These are phyloP conservation scores for Kodamaea sagamina DNA, from an alignment of 805 yeast species.

Conservation along the genomic window DNA sequence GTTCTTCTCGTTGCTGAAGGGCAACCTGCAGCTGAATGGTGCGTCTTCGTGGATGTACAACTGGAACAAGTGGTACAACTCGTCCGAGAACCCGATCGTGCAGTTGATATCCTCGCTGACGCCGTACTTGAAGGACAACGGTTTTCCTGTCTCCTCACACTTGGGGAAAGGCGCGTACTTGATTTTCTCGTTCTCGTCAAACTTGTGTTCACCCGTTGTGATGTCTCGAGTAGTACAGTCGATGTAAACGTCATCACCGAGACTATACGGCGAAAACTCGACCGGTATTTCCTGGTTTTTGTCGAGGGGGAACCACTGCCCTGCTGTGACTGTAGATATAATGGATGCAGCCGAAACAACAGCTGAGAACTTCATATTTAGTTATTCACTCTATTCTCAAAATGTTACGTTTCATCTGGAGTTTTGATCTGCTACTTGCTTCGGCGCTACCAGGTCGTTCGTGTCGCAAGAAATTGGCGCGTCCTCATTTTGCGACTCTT, in stretches of 20 bases:
- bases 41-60: conserved; percentile 75
- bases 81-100: conserved; percentile 62
- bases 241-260: conserved; percentile 47
- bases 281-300: conserved; percentile 40
- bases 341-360: background rate
- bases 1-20: conserved; percentile 47
- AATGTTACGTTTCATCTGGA: conserved; percentile 2
- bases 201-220: conserved; percentile 74
- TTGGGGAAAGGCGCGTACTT: conserved; percentile 58
- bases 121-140: conserved; percentile 57
- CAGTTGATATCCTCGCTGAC: conserved; percentile 56
- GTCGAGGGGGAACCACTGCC: conserved; percentile 40
- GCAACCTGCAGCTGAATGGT: conserved; percentile 70
- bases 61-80: conserved; percentile 70
- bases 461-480: background rate
- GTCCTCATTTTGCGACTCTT: no score
- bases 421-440: background rate
- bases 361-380: conserved; percentile 1
- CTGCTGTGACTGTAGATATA: conserved; percentile 15
- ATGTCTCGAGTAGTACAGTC: conserved; percentile 69
- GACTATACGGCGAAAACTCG: conserved; percentile 36
- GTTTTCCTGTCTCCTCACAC: conserved; percentile 65
- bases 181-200: conserved; percentile 61
- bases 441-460: conserved; percentile 5
- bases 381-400: conserved; percentile 1